These are phyloP conservation scores for Trichoderma pleuroti DNA, from an alignment of 2,329 filamentous ascomycete genomes.

Conservation along the genomic window DNA sequence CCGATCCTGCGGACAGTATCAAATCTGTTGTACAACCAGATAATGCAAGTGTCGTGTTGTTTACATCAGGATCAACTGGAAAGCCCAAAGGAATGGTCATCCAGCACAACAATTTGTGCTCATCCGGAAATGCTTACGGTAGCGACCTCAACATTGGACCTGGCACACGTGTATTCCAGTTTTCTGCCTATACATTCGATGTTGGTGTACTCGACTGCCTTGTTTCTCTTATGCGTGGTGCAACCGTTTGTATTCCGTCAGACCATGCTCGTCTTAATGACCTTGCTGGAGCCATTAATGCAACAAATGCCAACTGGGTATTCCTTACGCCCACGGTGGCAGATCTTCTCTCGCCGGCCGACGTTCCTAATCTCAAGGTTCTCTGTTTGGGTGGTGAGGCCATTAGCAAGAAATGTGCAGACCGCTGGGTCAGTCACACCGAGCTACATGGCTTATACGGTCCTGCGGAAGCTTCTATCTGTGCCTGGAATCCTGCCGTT, in stretches of 20 bases:
- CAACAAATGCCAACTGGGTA: constrained; percentile 13
- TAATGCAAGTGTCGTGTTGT: constrained; percentile 14
- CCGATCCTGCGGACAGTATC: constrained; percentile 9
- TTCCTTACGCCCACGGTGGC: constrained; percentile 24
- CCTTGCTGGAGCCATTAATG: constrained; percentile 19
- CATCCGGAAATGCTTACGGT: constrained; percentile 12
- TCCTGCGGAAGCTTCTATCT: constrained; percentile 18
- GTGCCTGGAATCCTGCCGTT: constrained; percentile 4
- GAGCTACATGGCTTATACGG: constrained; percentile 14
- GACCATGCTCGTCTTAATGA: constrained; percentile 22
- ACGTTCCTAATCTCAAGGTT: constrained; percentile 14
- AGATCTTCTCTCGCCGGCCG: constrained; percentile 9
- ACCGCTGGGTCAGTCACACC: background rate
- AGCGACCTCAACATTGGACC: constrained; percentile 11
- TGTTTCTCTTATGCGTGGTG: constrained; percentile 21
- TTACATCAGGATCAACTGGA: constrained; percentile 17
- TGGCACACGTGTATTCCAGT: constrained; percentile 21
- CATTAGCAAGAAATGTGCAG: constrained; percentile 12
- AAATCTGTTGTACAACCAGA: background rate
- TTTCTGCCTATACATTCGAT: constrained; percentile 24
- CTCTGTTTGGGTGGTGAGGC: constrained; percentile 18
- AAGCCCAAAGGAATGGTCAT: constrained; percentile 15
- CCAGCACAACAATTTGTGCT: constrained; percentile 18
- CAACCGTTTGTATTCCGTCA: constrained; percentile 23
- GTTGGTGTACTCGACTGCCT: constrained; percentile 23